phyloP scores from a whole-genome alignment of 2,329 filamentous ascomycete genomes.

The Endothia cerciana region DNA sequence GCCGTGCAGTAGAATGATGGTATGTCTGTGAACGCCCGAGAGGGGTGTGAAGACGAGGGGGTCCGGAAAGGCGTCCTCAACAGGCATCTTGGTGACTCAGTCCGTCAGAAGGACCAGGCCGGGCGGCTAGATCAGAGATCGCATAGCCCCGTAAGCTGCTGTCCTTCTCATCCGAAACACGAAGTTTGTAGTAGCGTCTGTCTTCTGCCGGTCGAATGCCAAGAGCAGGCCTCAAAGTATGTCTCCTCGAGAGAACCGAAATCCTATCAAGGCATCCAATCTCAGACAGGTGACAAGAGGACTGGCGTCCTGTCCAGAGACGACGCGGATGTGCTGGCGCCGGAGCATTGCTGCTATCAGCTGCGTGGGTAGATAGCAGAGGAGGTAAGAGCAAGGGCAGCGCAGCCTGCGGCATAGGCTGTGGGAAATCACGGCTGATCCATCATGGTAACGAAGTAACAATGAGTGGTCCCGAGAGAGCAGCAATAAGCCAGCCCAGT shows the following conservation, averaged over 20 bases:
- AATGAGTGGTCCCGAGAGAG: no score
- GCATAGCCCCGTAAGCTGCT: background rate
- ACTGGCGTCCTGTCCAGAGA: background rate
- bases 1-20: slow-evolving; percentile 54
- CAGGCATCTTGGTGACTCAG: slow-evolving; percentile 12
- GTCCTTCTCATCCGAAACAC: background rate
- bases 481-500: no score
- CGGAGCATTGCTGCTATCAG: background rate
- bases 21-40: slow-evolving; percentile 42
- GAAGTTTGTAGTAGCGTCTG: background rate
- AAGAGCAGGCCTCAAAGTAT: background rate
- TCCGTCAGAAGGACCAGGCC: background rate
- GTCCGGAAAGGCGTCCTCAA: slow-evolving; percentile 8
- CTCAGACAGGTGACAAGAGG: background rate
- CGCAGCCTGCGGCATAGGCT: background rate
- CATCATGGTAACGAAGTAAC: background rate
- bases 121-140: no score
- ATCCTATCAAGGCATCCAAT: background rate
- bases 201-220: background rate
- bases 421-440: background rate
- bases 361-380: background rate
- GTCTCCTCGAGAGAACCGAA: no score
- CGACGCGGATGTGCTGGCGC: background rate
- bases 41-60: slow-evolving; percentile 32
- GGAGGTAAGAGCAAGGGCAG: background rate